Base-by-base conservation (phyloP, 352 stramenopile genomes). In the Peronospora belbahrii region DNA sequence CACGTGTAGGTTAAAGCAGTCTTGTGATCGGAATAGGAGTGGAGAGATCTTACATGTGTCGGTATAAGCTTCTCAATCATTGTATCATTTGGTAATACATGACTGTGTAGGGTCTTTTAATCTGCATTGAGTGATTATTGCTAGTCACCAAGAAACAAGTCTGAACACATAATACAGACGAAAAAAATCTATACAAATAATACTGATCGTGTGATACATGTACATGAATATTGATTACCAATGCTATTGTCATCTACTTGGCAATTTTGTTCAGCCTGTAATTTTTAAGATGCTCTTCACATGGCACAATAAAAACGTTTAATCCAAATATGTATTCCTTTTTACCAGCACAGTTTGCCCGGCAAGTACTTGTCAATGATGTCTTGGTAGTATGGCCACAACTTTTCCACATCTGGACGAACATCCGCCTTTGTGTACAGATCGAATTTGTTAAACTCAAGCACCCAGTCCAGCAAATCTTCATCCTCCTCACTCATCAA, bases 361-460 rank as follows among this genome's bases (percentile, higher is more conserved):
- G 77, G 77, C 33, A 85, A 58, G 58, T 95, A 97, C 58, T 97
- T 97, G 58, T 96, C 82, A 32, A 97, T 89, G 47, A 97, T 71
- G 15, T 53, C 63, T 49, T 88, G 68, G 65, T 97, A 97, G 64
- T 97, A 96, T 2, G 83, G 86, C 86, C 85, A 97, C 36, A 97
- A 72, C 56, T 82, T 57, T 49, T 89, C 49, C 31, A 94, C 73
- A 42, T 91, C 74, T 2, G 78, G 80, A 38, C 79, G 67, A 19
- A 70, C 74, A 39, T 91, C 76, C 43, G 83, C 76, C 52, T 97
- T 96, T 14, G 85, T 97, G 72, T 97, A 97, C 18, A 97, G 54
- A 59, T 97, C 91, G 55, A 96, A 96, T 62, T 91, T 88, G 67
- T 96, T 95, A 58, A 97, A 97, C 61, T 89, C 74, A 45, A 94